Base-by-base conservation (phyloP, 495 filamentous ascomycete genomes). In the Darksidea phi region DNA sequence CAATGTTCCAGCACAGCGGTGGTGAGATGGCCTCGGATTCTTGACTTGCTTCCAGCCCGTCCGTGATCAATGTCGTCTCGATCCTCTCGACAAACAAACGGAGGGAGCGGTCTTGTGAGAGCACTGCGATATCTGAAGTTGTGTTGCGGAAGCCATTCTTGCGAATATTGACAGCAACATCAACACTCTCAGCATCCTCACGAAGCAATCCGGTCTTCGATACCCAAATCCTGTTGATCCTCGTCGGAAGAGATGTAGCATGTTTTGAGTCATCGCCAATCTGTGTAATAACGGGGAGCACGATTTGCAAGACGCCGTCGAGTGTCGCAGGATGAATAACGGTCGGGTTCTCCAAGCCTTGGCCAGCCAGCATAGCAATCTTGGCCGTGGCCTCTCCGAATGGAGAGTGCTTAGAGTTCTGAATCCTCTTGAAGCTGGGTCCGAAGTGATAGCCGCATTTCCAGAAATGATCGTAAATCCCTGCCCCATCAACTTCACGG, bases 291-390 rank as follows among this genome's bases (percentile, higher is more conserved):
- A n/a, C 53, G 25, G 37, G 53, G 41, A 45, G 36, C 41, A 56
- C 23, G 7, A 56, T 47, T 46, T 56, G 54, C 18, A 58, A 38
- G 4, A 58, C 28, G 15, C 23, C 42, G 23, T 58, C 54, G 6
- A 58, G 42, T 12, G 54, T 49, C 21, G 42, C 45, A 36, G 54
- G 42, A 49, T 58, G 54, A 18, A 58, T 49, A 4, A 58, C 23
- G 0, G 0, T 32, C 1, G 32, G 54, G 8, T 41, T 48, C n/a
- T 58, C 43, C 8, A 25, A 42, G 11, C 34, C 42, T 49, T 17
- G 42, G 2, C 18, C 25, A 17, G 20, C 20, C 3, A 52, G 28
- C 21, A 58, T 12, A 20, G 17, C 15, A 23, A 48, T 42, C 20
- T 48, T 25, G 20, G 23, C 54, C 12, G 15, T 17, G 25, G 42